Conservation (phyloP, 2,329 filamentous ascomycete species). For the Microcera coccophila region DNA sequence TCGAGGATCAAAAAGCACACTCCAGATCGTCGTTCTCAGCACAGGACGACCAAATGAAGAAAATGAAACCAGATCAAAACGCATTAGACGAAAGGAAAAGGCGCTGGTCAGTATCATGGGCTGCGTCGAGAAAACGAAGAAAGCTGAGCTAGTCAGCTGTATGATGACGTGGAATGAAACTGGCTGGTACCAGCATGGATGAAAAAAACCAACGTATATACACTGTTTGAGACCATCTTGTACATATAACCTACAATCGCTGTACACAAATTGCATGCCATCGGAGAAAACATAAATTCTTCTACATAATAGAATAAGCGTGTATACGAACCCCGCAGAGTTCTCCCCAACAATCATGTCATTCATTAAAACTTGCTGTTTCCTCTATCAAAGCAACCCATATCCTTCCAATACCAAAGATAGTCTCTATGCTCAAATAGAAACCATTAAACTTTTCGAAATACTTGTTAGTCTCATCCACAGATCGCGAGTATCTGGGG, state of each 20-base stretch:
- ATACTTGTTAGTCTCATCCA: too few species aligned
- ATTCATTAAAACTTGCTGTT: too few species aligned
- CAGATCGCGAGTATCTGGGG: too few species aligned
- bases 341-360: too few species aligned
- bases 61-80: neutral
- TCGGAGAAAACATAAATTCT: too few species aligned
- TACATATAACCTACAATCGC: neutral
- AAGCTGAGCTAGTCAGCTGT: neutral
- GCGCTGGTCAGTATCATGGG: neutral
- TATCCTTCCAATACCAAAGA: too few species aligned
- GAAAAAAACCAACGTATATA: neutral
- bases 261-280: too few species aligned
- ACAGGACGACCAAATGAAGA: neutral
- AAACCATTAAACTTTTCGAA: too few species aligned
- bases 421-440: too few species aligned
- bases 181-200: neutral
- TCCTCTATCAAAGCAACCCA: too few species aligned
- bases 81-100: neutral
- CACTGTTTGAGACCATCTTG: neutral
- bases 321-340: too few species aligned
- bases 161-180: neutral
- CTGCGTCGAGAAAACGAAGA: neutral
- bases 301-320: too few species aligned
- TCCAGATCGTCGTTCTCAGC: neutral
- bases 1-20: neutral